A percentile compares a stretch with the other conserved stretches of the same genome.
These are phyloP conservation scores for Candida labiduridarum DNA, from an alignment of 1,139 yeast genomes.

Conservation along the genomic window DNA sequence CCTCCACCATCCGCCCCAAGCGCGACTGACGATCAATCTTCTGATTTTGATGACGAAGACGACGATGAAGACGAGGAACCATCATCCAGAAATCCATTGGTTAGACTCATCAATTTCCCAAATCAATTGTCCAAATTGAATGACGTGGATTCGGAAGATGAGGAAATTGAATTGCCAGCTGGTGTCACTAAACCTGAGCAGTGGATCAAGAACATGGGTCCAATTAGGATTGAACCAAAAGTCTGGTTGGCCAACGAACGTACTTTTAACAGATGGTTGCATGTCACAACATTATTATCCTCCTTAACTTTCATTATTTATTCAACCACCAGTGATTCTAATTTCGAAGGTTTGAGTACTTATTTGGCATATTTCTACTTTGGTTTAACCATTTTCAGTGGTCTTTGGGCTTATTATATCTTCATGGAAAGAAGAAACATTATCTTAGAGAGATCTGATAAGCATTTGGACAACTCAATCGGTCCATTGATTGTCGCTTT, in stretches of 20 bases:
- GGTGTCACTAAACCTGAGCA: conserved; percentile 84
- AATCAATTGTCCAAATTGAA: conserved; percentile 39
- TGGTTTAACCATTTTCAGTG: conserved; percentile 76
- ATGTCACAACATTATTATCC: conserved; percentile 85
- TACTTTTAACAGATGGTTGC: conserved; percentile 94
- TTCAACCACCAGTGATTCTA: conserved; percentile 69
- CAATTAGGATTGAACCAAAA: conserved; percentile 92
- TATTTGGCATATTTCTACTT: conserved; percentile 79
- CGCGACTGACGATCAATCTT: conserved; percentile 18
- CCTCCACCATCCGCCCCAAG: conserved; percentile 1
- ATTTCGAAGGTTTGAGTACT: conserved; percentile 58
- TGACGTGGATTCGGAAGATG: conserved; percentile 84
- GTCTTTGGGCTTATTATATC: conserved; percentile 85
- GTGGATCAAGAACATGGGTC: conserved; percentile 85
- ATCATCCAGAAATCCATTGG: conserved; percentile 18
- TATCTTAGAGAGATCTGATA: conserved; percentile 80
- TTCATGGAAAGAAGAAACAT: conserved; percentile 71
- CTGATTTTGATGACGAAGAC: conserved; percentile 36
- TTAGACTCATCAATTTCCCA: conserved; percentile 30
- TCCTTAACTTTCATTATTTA: conserved; percentile 84
- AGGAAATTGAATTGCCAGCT: conserved; percentile 79
- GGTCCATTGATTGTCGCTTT: conserved; percentile 84
- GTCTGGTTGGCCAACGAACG: conserved; percentile 99
- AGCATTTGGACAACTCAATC: conserved; percentile 82
- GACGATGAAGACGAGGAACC: conserved; percentile 47